Percentiles rank a stretch among this genome's conserved stretches.
phyloP scores from a whole-genome alignment of 2,329 filamentous ascomycete genomes.

The Colletotrichum sp. region DNA sequence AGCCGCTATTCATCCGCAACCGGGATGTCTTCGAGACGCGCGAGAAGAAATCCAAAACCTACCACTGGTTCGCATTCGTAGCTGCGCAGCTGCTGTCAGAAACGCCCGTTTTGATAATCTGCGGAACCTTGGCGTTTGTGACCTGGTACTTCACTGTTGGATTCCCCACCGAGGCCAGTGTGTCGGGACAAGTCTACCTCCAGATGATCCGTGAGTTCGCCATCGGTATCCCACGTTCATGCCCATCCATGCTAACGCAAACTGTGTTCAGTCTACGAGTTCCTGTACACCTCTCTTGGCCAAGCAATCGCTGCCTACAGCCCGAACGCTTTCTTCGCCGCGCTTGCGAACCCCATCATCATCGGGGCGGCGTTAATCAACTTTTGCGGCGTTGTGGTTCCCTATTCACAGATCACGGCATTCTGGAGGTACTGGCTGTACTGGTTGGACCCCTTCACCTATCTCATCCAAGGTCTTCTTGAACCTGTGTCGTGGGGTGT shows the following conservation, averaged over 20 bases:
- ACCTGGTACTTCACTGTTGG: slow-evolving; percentile 50
- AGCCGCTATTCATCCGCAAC: slow-evolving; percentile 52
- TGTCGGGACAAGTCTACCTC: slow-evolving; percentile 28
- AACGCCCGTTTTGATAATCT: slow-evolving; percentile 48
- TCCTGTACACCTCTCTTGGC: slow-evolving; percentile 46
- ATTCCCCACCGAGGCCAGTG: slow-evolving; percentile 28
- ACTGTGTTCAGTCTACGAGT: slow-evolving; percentile 34
- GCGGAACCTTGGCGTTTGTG: slow-evolving; percentile 47
- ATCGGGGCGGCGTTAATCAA: slow-evolving; percentile 42
- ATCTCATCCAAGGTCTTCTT: slow-evolving; percentile 42
- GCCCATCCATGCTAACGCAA: slow-evolving; percentile 30
- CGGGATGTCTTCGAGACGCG: slow-evolving; percentile 54
- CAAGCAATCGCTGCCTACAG: slow-evolving; percentile 53
- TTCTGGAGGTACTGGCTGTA: slow-evolving; percentile 40
- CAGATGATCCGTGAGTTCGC: slow-evolving; percentile 35
- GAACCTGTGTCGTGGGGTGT: slow-evolving; percentile 40
- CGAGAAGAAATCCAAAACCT: slow-evolving; percentile 57
- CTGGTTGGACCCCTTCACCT: slow-evolving; percentile 46
- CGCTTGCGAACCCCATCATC: slow-evolving; percentile 49
- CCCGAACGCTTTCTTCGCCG: slow-evolving; percentile 53
- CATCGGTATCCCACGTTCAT: slow-evolving; percentile 41
- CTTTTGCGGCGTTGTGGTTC: slow-evolving; percentile 30
- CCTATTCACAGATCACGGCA: slow-evolving; percentile 22
- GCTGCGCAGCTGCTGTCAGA: slow-evolving; percentile 50
- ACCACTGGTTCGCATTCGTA: slow-evolving; percentile 53